Percentiles rank a stretch among this genome's conserved stretches.
Evolutionary conservation across 2,329 filamentous ascomycete genomes (phyloP).

Genomic region (Arthrobotrys conoides): DNA sequence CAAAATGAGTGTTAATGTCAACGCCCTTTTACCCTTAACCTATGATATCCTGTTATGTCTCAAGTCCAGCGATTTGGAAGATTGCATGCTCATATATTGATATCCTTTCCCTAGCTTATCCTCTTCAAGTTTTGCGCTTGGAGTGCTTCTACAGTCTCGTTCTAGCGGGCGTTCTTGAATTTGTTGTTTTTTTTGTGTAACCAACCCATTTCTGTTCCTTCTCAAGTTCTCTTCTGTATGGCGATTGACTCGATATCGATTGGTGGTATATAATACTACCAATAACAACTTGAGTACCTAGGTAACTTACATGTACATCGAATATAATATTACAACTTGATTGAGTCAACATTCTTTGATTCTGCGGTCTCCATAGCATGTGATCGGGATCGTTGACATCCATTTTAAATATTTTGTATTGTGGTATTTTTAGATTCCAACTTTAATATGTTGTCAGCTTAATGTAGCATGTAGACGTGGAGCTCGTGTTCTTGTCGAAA

Average conservation of each 20-base stretch:
- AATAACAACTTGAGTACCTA: not conserved
- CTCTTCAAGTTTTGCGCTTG: not conserved
- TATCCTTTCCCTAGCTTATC: not conserved
- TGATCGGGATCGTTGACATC: too few species aligned
- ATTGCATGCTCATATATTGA: conserved; percentile 23
- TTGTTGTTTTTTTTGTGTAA: conserved; percentile 12
- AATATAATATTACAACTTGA: conserved; percentile 18
- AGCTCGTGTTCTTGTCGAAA: not conserved
- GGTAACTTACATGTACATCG: not conserved
- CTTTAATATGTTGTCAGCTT: too few species aligned
- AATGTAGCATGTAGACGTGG: not conserved
- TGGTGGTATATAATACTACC: not conserved
- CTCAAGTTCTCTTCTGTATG: not conserved
- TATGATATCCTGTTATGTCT: conserved; percentile 12
- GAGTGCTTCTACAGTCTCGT: conserved; percentile 5
- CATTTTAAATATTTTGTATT: not conserved
- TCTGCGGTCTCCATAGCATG: too few species aligned
- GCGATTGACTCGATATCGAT: not conserved
- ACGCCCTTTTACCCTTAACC: not conserved
- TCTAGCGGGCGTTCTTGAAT: conserved; percentile 50
- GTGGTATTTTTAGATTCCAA: not conserved
- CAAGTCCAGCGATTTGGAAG: conserved; percentile 17
- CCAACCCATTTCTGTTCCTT: not conserved
- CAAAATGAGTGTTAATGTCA: conserved; percentile 40
- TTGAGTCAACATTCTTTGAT: not conserved